Evolutionary conservation across 2,329 filamentous ascomycete genomes (phyloP).

Genomic region (Fusarium beomiforme): DNA sequence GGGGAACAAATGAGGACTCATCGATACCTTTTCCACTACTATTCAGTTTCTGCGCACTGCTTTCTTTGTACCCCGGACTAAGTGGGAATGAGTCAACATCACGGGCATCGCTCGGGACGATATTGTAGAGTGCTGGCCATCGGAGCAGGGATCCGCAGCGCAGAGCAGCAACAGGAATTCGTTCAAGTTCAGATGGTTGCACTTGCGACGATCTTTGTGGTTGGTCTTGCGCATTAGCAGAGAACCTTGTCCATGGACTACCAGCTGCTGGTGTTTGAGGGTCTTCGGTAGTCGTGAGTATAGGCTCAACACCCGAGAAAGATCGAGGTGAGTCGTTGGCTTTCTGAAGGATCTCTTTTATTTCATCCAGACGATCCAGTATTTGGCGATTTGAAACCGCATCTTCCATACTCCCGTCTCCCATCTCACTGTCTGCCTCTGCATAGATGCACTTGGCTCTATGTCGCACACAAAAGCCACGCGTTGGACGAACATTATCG

Average conservation of each 20-base stretch:
- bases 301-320: background rate
- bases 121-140: background rate
- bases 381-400: conserved; percentile 3
- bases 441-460: conserved; percentile 9
- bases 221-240: background rate
- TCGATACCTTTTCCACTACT: background rate
- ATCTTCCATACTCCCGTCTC: background rate
- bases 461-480: conserved; percentile 21
- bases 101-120: background rate
- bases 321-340: background rate
- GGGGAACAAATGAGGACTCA: background rate
- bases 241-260: background rate
- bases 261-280: background rate
- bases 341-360: conserved; percentile 6
- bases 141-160: background rate
- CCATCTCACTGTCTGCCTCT: background rate
- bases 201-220: background rate
- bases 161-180: background rate
- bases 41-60: background rate
- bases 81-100: conserved; percentile 3
- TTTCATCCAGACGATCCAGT: conserved; percentile 4
- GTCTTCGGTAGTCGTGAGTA: background rate
- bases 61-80: background rate
- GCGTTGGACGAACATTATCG: conserved; percentile 19
- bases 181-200: background rate